Evolutionary conservation across 1,284 basidiomycete species (phyloP).

Genomic region (Ganoderma resinaceum): DNA sequence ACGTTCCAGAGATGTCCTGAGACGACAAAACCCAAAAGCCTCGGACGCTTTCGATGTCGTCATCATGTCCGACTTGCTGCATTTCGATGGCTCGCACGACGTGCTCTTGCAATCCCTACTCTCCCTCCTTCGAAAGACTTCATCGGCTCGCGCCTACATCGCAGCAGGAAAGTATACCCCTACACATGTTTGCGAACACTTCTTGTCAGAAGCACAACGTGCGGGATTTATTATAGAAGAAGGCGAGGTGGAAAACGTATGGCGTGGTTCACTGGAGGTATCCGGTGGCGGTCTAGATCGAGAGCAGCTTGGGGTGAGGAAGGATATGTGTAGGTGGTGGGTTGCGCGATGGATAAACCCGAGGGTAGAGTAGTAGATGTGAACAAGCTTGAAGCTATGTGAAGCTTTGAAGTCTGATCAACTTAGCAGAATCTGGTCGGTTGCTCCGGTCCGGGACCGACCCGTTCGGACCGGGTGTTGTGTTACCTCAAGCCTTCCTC

Average conservation of each 20-base stretch:
- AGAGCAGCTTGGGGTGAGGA: constrained; percentile 55
- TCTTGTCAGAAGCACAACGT: constrained; percentile 50
- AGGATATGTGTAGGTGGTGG: constrained; percentile 68
- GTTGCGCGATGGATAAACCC: constrained; percentile 52
- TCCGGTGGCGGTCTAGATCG: constrained; percentile 50
- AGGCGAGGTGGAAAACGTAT: constrained; percentile 45
- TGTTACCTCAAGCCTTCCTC: too few species aligned
- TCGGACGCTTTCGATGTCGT: constrained; percentile 59
- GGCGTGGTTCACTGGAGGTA: constrained; percentile 57
- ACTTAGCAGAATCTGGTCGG: too few species aligned
- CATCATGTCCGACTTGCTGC: constrained; percentile 73
- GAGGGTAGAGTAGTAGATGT: background rate
- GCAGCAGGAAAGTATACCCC: constrained; percentile 71
- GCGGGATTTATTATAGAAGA: constrained; percentile 60
- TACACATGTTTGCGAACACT: constrained; percentile 58
- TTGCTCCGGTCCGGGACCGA: too few species aligned
- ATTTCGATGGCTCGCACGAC: constrained; percentile 68
- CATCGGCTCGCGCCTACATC: constrained; percentile 57
- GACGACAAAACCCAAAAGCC: background rate
- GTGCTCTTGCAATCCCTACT: constrained; percentile 58
- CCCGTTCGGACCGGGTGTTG: too few species aligned
- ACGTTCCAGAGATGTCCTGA: background rate
- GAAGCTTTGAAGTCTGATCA: too few species aligned
- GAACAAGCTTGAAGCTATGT: too few species aligned
- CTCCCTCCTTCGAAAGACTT: constrained; percentile 52